These are phyloP conservation scores for Arthrobotrys musiformis DNA, from an alignment of 2,329 filamentous ascomycete species.

Conservation along the genomic window DNA sequence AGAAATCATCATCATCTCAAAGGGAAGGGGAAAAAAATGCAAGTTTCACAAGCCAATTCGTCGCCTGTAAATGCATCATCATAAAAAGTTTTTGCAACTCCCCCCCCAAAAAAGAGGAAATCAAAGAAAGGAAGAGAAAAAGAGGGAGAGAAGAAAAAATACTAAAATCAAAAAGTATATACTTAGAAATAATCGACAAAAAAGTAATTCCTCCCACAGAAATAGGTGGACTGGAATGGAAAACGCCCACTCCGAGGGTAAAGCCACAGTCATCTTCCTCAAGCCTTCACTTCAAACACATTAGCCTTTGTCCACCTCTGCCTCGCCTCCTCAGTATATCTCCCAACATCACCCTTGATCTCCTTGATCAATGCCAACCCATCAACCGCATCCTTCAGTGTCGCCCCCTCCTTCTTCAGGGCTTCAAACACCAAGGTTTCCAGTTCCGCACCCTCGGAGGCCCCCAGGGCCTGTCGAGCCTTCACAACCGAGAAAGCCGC, in stretches of 20 bases:
- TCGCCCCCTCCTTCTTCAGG: slow-evolving; percentile 67
- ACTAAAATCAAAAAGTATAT: slow-evolving; percentile 21
- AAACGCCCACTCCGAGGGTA: background rate
- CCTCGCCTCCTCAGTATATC: slow-evolving; percentile 63
- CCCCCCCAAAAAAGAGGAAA: background rate
- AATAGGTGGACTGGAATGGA: background rate
- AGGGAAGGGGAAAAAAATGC: too few relatives aligned
- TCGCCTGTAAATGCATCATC: background rate
- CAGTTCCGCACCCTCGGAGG: slow-evolving; percentile 23
- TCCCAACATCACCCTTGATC: slow-evolving; percentile 63
- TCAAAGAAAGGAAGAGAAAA: background rate
- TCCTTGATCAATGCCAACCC: slow-evolving; percentile 67
- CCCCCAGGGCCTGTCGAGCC: slow-evolving; percentile 7
- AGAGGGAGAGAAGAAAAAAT: background rate
- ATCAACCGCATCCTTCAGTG: slow-evolving; percentile 69
- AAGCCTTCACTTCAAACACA: slow-evolving; percentile 62
- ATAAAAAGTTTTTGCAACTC: background rate
- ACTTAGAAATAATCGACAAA: slow-evolving; percentile 26
- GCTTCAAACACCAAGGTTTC: slow-evolving; percentile 74
- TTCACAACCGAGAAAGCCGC: slow-evolving; percentile 69
- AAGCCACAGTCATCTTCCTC: background rate
- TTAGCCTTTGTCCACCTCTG: slow-evolving; percentile 67
- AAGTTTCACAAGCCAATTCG: too few relatives aligned
- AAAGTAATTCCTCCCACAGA: background rate
- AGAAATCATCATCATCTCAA: too few relatives aligned